Percentiles rank a stretch among this genome's conserved stretches.
Conservation (phyloP, 331 rosid species). For the Cydonia oblonga region DNA sequence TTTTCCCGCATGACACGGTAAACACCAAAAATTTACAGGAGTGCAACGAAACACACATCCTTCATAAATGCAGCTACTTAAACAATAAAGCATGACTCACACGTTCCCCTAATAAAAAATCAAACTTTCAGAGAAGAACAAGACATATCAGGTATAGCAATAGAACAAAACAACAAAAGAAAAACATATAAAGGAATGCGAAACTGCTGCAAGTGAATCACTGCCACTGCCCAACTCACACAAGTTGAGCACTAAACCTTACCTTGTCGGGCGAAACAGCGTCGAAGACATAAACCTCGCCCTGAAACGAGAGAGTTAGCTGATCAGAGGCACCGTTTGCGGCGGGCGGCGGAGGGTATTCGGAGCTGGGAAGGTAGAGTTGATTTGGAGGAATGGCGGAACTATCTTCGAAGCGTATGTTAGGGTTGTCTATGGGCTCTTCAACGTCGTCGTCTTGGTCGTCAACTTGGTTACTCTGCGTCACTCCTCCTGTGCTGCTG, state of each 20-base stretch:
- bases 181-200: too few species aligned
- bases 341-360: constrained; percentile 21
- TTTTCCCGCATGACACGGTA: neutral
- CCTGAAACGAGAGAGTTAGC: constrained; percentile 45
- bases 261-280: constrained; percentile 50
- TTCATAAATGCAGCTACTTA: neutral
- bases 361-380: constrained; percentile 23
- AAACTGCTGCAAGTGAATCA: neutral
- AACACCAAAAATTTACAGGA: neutral
- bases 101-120: neutral
- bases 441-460: constrained; percentile 46
- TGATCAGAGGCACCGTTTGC: constrained; percentile 39
- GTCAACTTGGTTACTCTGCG: constrained; percentile 22
- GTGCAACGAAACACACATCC: neutral
- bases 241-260: neutral
- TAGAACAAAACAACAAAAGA: too few species aligned
- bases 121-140: too few species aligned
- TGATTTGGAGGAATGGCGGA: constrained; percentile 8
- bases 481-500: constrained; percentile 7
- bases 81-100: neutral
- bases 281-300: constrained; percentile 50
- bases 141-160: neutral
- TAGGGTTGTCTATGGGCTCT: constrained; percentile 41
- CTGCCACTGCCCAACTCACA: neutral
- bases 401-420: constrained; percentile 35